These are phyloP conservation scores for Cordyceps javanica DNA, from an alignment of 2,329 filamentous ascomycete species.

Conservation along the genomic window DNA sequence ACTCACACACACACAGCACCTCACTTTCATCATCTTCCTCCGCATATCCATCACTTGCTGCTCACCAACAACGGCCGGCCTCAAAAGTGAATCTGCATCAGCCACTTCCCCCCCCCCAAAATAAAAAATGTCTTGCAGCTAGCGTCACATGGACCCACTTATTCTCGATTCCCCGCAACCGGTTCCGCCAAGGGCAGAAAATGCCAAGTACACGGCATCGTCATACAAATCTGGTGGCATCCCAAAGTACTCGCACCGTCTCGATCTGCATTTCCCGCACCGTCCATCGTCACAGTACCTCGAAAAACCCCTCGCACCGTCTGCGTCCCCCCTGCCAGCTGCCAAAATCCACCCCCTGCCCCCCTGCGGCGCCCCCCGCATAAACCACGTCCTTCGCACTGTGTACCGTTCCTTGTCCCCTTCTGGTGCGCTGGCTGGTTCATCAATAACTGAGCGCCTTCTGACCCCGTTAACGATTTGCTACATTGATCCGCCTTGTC, in stretches of 20 bases:
- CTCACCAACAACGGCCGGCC: neutral
- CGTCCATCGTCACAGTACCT: neutral
- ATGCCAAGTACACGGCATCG: neutral
- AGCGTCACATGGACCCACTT: neutral
- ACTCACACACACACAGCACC: too few relatives aligned
- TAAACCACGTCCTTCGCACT: neutral
- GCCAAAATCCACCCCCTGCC: too few relatives aligned
- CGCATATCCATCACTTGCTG: neutral
- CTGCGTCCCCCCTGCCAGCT: too few relatives aligned
- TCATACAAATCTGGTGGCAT: neutral
- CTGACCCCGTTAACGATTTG: neutral
- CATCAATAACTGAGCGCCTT: neutral
- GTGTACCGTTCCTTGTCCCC: neutral
- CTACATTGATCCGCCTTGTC: neutral
- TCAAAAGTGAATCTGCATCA: neutral
- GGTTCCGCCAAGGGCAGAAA: neutral
- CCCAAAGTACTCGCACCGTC: constrained; percentile 1
- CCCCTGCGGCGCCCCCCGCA: too few relatives aligned
- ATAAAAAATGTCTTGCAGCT: constrained; percentile 10
- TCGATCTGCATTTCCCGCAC: constrained; percentile 11
- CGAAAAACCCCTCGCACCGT: neutral
- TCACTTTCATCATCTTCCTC: neutral
- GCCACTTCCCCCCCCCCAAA: too few relatives aligned
- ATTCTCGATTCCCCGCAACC: constrained; percentile 10
- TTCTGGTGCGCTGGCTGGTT: neutral